Evolutionary conservation across 345 rosid species (phyloP).

Genomic region (Corchorus olitorius): DNA sequence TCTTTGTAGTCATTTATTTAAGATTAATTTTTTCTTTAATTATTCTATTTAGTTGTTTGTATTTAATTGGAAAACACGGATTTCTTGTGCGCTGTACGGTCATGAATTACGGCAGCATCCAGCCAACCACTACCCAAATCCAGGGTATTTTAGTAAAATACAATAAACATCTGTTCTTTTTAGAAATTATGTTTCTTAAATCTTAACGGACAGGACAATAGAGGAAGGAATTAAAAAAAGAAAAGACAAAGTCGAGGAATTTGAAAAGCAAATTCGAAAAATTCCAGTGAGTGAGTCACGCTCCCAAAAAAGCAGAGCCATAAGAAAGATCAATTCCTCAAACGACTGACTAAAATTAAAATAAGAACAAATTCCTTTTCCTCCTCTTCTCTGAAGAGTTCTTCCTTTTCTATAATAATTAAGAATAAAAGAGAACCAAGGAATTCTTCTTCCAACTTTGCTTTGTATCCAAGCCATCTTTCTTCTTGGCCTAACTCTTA

Average conservation of each 20-base stretch:
- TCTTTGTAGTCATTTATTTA: not conserved
- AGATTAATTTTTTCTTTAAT: not conserved
- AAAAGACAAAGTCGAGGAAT: not conserved
- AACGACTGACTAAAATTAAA: conserved; percentile 7
- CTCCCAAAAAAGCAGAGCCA: conserved; percentile 15
- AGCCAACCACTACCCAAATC: not conserved
- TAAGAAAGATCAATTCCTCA: not conserved
- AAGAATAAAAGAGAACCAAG: not conserved
- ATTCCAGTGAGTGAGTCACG: not conserved
- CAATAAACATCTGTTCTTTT: not conserved
- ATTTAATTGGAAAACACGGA: not conserved
- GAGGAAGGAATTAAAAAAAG: no score
- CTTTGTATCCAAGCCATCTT: conserved; percentile 63
- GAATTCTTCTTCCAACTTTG: conserved; percentile 36
- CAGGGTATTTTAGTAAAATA: not conserved
- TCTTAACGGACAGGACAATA: no score
- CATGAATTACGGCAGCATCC: not conserved
- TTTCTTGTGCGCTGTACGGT: not conserved
- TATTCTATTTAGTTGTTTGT: not conserved
- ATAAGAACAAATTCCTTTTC: not conserved
- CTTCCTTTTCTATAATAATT: not conserved
- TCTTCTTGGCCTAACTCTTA: conserved; percentile 10
- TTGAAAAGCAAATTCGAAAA: not conserved
- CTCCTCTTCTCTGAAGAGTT: not conserved
- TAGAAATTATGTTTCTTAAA: no score